Evolutionary conservation across 2,329 filamentous ascomycete genomes (phyloP).

Genomic region (Zasmidium angulare): DNA sequence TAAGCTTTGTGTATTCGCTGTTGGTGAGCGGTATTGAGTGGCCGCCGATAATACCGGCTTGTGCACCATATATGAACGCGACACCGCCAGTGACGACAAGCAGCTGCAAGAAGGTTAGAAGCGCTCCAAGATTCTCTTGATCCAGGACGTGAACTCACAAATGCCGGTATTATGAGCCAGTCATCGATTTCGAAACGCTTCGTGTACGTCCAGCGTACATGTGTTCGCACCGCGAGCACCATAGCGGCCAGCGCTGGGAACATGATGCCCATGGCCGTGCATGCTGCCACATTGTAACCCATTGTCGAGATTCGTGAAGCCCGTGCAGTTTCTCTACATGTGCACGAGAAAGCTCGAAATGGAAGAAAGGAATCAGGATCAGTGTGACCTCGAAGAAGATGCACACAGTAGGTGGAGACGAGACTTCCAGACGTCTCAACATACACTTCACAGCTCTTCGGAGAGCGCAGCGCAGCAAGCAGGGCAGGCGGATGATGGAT

Average conservation of each 20-base stretch:
- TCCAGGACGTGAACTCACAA: constrained; percentile 3
- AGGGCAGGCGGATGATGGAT: no score
- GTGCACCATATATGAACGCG: background rate
- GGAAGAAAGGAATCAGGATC: no score
- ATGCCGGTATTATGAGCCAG: constrained; percentile 15
- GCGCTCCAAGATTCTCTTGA: background rate
- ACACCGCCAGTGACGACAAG: constrained; percentile 11
- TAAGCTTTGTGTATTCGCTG: constrained; percentile 2
- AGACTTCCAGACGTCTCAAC: no score
- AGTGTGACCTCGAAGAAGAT: no score
- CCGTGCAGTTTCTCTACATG: background rate
- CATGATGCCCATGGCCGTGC: constrained; percentile 8
- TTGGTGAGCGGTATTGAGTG: constrained; percentile 6
- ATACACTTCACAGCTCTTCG: no score
- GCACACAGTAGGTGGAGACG: no score
- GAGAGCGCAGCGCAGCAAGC: no score
- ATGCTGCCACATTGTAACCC: background rate
- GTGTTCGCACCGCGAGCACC: constrained; percentile 9
- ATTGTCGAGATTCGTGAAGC: background rate
- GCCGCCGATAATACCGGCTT: constrained; percentile 13
- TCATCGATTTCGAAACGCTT: constrained; percentile 16
- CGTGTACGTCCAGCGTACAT: constrained; percentile 11
- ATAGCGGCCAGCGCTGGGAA: constrained; percentile 11
- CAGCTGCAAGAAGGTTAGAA: no score
- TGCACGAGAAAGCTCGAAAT: background rate